These are phyloP conservation scores for Neurospora sp. DNA, from an alignment of 495 filamentous ascomycete species.

Conservation along the genomic window DNA sequence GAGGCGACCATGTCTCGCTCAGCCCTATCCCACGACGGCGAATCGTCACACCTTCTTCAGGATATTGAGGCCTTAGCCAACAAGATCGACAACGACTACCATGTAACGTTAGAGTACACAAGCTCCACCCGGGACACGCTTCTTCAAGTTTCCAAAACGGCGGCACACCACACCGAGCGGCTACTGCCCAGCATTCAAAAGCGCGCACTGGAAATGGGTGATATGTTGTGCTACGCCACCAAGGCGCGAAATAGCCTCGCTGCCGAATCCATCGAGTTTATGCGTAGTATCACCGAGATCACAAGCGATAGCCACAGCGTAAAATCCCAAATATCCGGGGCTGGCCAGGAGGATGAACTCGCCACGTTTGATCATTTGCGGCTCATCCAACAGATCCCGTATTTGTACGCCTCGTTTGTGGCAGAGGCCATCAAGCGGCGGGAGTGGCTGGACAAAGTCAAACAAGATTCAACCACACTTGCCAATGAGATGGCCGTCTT, in stretches of 20 bases:
- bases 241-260: slow-evolving; percentile 48
- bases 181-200: slow-evolving; percentile 72
- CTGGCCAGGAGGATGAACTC: slow-evolving; percentile 59
- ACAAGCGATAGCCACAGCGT: slow-evolving; percentile 61
- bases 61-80: slow-evolving; percentile 78
- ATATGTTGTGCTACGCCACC: slow-evolving; percentile 55
- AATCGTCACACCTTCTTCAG: slow-evolving; percentile 49
- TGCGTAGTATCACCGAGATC: slow-evolving; percentile 70
- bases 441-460: slow-evolving; percentile 87
- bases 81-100: slow-evolving; percentile 81
- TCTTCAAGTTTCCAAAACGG: slow-evolving; percentile 74
- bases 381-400: slow-evolving; percentile 67
- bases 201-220: slow-evolving; percentile 63
- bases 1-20: slow-evolving; percentile 39
- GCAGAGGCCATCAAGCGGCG: slow-evolving; percentile 74
- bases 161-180: slow-evolving; percentile 74
- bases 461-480: slow-evolving; percentile 67
- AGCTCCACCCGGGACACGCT: slow-evolving; percentile 62
- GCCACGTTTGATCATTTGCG: slow-evolving; percentile 67
- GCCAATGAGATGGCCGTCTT: slow-evolving; percentile 86
- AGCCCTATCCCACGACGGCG: slow-evolving; percentile 26
- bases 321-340: slow-evolving; percentile 54
- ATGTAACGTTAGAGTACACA: slow-evolving; percentile 60
- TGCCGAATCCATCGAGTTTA: slow-evolving; percentile 51
- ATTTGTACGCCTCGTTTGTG: slow-evolving; percentile 78